A percentile compares a stretch with the other conserved stretches of the same genome.
phyloP scores from a whole-genome alignment of 176 grass and related monocot genomes.

The Thinopyrum elongatum region DNA sequence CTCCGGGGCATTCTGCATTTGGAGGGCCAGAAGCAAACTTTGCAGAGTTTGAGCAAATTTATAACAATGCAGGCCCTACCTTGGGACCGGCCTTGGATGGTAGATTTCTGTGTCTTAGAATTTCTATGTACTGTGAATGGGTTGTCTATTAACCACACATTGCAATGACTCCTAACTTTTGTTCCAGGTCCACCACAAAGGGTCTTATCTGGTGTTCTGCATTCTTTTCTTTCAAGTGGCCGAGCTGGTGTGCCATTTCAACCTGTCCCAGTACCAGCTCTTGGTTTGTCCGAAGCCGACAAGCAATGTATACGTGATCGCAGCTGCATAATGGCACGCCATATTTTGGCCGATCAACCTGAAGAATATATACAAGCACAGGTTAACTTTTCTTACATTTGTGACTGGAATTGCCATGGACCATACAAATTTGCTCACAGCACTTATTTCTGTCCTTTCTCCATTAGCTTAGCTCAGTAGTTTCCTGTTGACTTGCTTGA shows the following conservation, averaged over 20 bases:
- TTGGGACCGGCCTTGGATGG: constrained; percentile 62
- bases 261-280: constrained; percentile 80
- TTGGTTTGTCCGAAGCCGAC: constrained; percentile 96
- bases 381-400: constrained; percentile 42
- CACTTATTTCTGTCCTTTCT: constrained; percentile 29
- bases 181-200: constrained; percentile 90
- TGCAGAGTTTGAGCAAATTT: constrained; percentile 80
- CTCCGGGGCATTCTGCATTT: constrained; percentile 47
- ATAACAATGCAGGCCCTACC: constrained; percentile 39
- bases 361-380: constrained; percentile 97
- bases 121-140: constrained; percentile 5
- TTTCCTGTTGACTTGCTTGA: constrained; percentile 16
- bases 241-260: constrained; percentile 85
- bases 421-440: neutral
- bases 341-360: constrained; percentile 91
- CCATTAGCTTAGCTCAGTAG: neutral
- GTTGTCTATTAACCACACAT: neutral
- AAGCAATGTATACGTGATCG: constrained; percentile 94
- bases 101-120: constrained; percentile 30
- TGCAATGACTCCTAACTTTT: constrained; percentile 26
- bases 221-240: constrained; percentile 87
- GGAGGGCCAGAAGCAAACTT: constrained; percentile 35
- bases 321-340: constrained; percentile 97
- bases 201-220: constrained; percentile 79
- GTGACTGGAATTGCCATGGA: neutral